Evolutionary conservation across 345 rosid genomes (phyloP).

Genomic region (Syzygium oleosum): DNA sequence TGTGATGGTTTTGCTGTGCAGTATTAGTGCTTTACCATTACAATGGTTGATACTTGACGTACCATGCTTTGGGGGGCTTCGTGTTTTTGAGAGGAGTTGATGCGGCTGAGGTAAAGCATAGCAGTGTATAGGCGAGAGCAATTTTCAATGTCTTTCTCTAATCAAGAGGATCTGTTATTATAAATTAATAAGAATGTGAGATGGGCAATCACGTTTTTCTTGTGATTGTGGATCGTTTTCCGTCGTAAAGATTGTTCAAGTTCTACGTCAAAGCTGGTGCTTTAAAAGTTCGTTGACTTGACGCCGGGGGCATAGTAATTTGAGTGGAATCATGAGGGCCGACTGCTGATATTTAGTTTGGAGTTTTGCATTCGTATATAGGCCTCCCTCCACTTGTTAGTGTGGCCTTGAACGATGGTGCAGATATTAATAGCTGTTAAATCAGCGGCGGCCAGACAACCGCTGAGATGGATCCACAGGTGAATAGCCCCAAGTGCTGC

Average conservation of each 20-base stretch:
- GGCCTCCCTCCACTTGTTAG: background rate
- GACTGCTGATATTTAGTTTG: background rate
- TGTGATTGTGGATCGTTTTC: background rate
- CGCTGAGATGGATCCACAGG: slow-evolving; percentile 16
- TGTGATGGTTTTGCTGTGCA: background rate
- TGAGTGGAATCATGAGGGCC: background rate
- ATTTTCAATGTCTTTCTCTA: background rate
- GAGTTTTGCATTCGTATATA: background rate
- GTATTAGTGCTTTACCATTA: background rate
- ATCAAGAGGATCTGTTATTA: background rate
- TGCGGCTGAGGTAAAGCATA: background rate
- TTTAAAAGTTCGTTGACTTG: background rate
- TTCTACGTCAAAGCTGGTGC: background rate
- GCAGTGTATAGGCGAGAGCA: background rate
- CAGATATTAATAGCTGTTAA: slow-evolving; percentile 11
- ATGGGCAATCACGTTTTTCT: background rate
- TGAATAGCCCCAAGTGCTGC: slow-evolving; percentile 1
- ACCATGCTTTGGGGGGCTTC: background rate
- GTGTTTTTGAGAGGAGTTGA: background rate
- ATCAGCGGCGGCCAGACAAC: slow-evolving; percentile 21
- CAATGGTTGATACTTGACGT: background rate
- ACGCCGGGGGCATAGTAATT: background rate
- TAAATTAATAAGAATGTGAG: background rate
- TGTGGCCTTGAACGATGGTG: slow-evolving; percentile 10
- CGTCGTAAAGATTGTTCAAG: background rate